These are phyloP conservation scores for Stellera chamaejasme DNA, from an alignment of 345 rosid species.

Conservation along the genomic window DNA sequence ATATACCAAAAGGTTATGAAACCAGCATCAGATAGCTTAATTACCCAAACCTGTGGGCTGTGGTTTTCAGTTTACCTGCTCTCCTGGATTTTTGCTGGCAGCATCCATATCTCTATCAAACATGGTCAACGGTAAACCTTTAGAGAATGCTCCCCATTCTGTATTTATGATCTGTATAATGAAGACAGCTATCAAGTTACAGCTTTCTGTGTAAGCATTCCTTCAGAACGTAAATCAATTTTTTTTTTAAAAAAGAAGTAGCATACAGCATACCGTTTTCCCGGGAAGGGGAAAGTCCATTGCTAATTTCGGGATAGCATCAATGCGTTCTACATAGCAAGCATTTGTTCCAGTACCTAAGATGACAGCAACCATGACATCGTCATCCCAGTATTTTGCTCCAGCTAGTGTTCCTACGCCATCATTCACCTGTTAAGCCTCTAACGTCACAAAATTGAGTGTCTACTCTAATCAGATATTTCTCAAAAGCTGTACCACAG, in stretches of 20 bases:
- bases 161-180: conserved; percentile 58
- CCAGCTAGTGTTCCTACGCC: conserved; percentile 77
- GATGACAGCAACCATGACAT: conserved; percentile 84
- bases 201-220: conserved; percentile 4
- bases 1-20: neutral
- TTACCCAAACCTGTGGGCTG: neutral
- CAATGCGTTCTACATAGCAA: conserved; percentile 68
- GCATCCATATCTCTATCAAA: conserved; percentile 76
- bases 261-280: conserved; percentile 33
- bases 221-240: neutral
- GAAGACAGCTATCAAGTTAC: conserved; percentile 10
- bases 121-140: conserved; percentile 54
- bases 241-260: neutral
- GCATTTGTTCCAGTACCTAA: conserved; percentile 93
- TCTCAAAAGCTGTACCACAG: neutral
- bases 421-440: conserved; percentile 57
- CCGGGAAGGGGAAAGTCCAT: conserved; percentile 31
- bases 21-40: neutral
- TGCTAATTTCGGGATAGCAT: conserved; percentile 56
- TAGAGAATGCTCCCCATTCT: conserved; percentile 88
- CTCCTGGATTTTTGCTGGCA: conserved; percentile 67
- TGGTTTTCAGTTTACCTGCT: conserved; percentile 51
- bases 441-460: neutral
- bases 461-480: neutral
- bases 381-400: conserved; percentile 74